Percentiles rank a stretch among this genome's conserved stretches.
Evolutionary conservation across 495 filamentous ascomycete species (phyloP).

Genomic region (Penicillium odoratum): DNA sequence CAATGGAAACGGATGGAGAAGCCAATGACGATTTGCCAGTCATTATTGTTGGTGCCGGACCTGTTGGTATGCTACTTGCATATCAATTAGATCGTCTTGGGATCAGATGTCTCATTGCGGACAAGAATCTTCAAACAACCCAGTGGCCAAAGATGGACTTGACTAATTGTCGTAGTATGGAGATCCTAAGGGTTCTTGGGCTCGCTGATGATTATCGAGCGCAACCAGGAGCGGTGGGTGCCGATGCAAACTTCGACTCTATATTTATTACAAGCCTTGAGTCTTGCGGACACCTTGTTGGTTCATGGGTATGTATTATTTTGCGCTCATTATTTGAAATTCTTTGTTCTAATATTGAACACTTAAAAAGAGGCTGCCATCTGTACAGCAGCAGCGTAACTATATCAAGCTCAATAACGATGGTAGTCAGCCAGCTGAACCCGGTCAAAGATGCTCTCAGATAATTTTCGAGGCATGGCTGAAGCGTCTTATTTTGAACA

Average conservation of each 20-base stretch:
- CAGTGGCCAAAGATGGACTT: slow-evolving; percentile 28
- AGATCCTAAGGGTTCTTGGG: slow-evolving; percentile 14
- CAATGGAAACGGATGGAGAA: no score
- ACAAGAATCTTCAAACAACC: slow-evolving; percentile 25
- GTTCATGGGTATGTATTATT: slow-evolving; percentile 16
- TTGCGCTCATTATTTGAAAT: no score
- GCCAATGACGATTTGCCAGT: no score
- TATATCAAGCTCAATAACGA: slow-evolving; percentile 9
- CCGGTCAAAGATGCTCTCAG: slow-evolving; percentile 22
- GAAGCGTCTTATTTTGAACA: background rate
- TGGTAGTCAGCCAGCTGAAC: slow-evolving; percentile 7
- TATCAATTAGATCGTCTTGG: background rate
- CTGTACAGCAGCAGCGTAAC: background rate
- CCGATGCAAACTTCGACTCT: no score
- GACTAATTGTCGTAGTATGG: slow-evolving; percentile 18
- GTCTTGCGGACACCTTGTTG: slow-evolving; percentile 4
- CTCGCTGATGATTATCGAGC: slow-evolving; percentile 15
- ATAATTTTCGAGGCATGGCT: slow-evolving; percentile 18
- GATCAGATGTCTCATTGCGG: background rate
- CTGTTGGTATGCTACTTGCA: background rate
- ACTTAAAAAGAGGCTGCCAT: no score
- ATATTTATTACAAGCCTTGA: no score
- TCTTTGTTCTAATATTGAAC: no score
- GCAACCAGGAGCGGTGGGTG: slow-evolving; percentile 16
- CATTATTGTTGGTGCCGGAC: background rate